Percentiles rank a stretch among this genome's conserved stretches.
These are phyloP conservation scores for Cenococcum geophilum DNA, from an alignment of 495 filamentous ascomycete genomes.

Conservation along the genomic window DNA sequence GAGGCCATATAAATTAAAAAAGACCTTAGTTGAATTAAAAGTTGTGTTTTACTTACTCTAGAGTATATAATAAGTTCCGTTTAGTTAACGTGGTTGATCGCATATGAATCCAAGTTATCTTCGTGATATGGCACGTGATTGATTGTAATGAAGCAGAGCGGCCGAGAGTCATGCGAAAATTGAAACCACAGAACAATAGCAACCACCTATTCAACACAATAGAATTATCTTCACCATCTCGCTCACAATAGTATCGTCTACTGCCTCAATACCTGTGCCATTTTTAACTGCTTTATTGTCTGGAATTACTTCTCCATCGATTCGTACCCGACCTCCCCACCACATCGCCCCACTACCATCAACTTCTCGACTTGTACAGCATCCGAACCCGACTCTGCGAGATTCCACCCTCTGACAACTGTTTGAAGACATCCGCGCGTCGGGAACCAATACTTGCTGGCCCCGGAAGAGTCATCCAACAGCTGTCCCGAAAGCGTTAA, in stretches of 20 bases:
- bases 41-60: no score
- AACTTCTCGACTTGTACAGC: background rate
- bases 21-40: no score
- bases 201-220: background rate
- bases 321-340: background rate
- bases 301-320: background rate
- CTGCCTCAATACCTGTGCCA: background rate
- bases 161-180: slow-evolving; percentile 18
- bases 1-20: no score
- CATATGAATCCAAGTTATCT: no score
- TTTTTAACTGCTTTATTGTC: background rate
- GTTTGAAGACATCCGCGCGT: slow-evolving; percentile 14
- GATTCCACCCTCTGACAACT: slow-evolving; percentile 1
- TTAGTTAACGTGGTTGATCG: no score
- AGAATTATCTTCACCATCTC: background rate
- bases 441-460: slow-evolving; percentile 8
- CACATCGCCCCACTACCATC: background rate
- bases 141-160: slow-evolving; percentile 1
- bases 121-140: no score
- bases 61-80: no score
- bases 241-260: background rate
- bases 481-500: slow-evolving; percentile 31
- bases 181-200: slow-evolving; percentile 15
- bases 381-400: background rate
- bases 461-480: slow-evolving; percentile 7